Evolutionary conservation across 106 monocot genomes (phyloP).

Genomic region (Triglochin maritima): DNA sequence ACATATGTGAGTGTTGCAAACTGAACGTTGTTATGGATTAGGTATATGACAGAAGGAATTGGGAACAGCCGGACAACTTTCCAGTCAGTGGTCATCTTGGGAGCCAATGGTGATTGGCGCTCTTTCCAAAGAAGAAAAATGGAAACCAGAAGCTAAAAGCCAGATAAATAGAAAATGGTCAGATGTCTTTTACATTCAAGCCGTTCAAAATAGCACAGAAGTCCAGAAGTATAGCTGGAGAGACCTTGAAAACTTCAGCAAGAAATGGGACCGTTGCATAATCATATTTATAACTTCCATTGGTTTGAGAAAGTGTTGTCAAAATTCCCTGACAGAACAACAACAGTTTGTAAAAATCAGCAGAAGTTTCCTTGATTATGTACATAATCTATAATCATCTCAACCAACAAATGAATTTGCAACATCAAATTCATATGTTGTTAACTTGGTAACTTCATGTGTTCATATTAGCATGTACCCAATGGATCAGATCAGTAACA

Average conservation of each 20-base stretch:
- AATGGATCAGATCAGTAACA: neutral
- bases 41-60: conserved; percentile 86
- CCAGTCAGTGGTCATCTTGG: conserved; percentile 90
- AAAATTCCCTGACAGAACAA: conserved; percentile 60
- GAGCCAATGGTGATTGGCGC: conserved; percentile 35
- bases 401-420: neutral
- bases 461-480: neutral
- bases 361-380: neutral
- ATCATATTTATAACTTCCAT: conserved; percentile 84
- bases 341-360: neutral
- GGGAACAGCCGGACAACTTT: conserved; percentile 55
- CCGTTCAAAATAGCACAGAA: neutral
- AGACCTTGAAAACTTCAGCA: conserved; percentile 87
- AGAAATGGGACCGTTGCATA: conserved; percentile 93
- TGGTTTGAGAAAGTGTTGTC: conserved; percentile 84
- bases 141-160: conserved; percentile 66
- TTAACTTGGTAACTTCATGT: neutral
- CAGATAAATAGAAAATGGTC: conserved; percentile 5
- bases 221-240: neutral
- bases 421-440: neutral
- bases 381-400: neutral
- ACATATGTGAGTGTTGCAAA: conserved; percentile 86
- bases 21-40: conserved; percentile 94
- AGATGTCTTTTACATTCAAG: neutral
- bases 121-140: conserved; percentile 86